Conservation (phyloP, 805 yeast species). For the Ogataea zsoltii region DNA sequence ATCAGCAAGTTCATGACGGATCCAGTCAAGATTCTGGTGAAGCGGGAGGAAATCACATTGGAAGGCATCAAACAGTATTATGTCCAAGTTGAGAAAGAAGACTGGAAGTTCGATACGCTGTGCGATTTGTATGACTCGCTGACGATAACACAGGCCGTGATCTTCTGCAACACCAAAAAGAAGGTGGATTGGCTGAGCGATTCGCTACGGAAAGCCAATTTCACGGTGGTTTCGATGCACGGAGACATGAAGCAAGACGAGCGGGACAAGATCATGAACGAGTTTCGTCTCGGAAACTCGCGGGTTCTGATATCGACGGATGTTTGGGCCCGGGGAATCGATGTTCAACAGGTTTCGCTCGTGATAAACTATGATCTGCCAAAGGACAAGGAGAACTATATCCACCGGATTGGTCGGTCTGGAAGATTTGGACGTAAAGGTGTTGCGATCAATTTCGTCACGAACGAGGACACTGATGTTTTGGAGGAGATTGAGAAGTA, state of each 20-base stretch:
- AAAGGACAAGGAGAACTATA: constrained; percentile 85
- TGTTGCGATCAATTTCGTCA: constrained; percentile 92
- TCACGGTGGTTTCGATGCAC: constrained; percentile 93
- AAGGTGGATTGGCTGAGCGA: constrained; percentile 89
- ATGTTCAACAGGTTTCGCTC: constrained; percentile 94
- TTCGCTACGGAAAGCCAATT: constrained; percentile 72
- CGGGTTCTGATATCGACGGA: constrained; percentile 92
- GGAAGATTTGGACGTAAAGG: constrained; percentile 99
- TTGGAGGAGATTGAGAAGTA: constrained; percentile 86
- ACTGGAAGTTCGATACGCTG: constrained; percentile 90
- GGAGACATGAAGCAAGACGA: constrained; percentile 95
- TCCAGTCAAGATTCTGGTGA: constrained; percentile 92
- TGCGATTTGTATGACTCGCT: constrained; percentile 94
- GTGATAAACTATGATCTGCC: constrained; percentile 96
- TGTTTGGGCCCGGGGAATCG: constrained; percentile 97
- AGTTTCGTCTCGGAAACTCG: constrained; percentile 91
- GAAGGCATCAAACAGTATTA: constrained; percentile 95
- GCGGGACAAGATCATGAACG: constrained; percentile 93
- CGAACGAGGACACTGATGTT: constrained; percentile 70
- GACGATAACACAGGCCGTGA: constrained; percentile 95
- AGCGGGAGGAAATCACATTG: constrained; percentile 91
- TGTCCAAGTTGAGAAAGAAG: constrained; percentile 89
- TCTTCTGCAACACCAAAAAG: constrained; percentile 93
- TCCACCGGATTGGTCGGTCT: constrained; percentile 97
- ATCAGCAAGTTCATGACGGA: constrained; percentile 92